Percentiles rank a stretch among this genome's conserved stretches.
These are phyloP conservation scores for Sporothrix luriei DNA, from an alignment of 2,329 filamentous ascomycete species.

Conservation along the genomic window DNA sequence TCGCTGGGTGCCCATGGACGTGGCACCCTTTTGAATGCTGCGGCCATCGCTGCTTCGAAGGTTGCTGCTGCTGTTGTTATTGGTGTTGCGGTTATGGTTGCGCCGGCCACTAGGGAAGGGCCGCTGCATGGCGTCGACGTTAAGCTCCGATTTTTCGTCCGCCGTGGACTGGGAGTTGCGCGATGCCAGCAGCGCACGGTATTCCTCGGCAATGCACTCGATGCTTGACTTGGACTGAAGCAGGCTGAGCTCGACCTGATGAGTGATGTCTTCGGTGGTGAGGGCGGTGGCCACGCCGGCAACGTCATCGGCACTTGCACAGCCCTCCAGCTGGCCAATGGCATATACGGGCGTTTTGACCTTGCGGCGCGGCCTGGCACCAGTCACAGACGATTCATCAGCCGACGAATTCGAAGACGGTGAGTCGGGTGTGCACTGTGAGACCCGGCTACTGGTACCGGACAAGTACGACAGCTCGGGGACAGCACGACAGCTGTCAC, in stretches of 20 bases:
- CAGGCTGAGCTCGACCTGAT: slow-evolving; percentile 30
- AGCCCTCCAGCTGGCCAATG: slow-evolving; percentile 54
- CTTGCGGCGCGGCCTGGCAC: slow-evolving; percentile 47
- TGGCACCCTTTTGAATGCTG: background rate
- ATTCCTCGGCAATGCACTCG: slow-evolving; percentile 56
- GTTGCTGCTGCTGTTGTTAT: no score
- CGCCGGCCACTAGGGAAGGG: background rate
- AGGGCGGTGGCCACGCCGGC: background rate
- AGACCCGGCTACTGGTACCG: slow-evolving; percentile 30
- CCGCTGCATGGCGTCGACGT: slow-evolving; percentile 31
- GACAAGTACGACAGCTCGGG: slow-evolving; percentile 47
- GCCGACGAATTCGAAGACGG: slow-evolving; percentile 24
- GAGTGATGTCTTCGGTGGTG: no score
- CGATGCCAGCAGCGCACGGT: slow-evolving; percentile 51
- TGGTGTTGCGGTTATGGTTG: background rate
- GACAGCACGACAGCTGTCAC: slow-evolving; percentile 36
- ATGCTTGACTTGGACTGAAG: slow-evolving; percentile 45
- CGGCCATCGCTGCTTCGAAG: slow-evolving; percentile 16
- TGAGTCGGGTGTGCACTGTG: slow-evolving; percentile 36
- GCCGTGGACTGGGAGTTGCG: slow-evolving; percentile 44
- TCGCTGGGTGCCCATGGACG: slow-evolving; percentile 11
- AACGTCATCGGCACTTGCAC: background rate
- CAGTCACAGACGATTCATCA: slow-evolving; percentile 35
- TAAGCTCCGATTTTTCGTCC: slow-evolving; percentile 39
- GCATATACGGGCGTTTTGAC: slow-evolving; percentile 56